Conservation (phyloP, 345 rosid species). For the Ailanthus altissimus region DNA sequence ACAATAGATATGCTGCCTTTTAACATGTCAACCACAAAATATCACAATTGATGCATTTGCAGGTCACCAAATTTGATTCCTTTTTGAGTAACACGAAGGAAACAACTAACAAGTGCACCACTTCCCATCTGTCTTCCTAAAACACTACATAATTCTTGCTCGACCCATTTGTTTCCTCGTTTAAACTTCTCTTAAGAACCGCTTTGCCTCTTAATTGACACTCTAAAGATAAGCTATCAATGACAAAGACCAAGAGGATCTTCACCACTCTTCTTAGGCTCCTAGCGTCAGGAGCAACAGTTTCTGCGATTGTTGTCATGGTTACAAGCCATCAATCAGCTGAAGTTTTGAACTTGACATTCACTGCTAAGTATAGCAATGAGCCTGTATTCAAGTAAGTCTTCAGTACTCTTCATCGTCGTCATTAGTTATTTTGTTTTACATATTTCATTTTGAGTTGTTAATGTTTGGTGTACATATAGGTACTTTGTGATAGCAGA, state of each 20-base stretch:
- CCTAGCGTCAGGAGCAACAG: constrained; percentile 41
- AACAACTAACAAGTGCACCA: constrained; percentile 28
- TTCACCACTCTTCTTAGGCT: constrained; percentile 40
- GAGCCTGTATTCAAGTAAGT: constrained; percentile 53
- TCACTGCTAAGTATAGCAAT: constrained; percentile 50
- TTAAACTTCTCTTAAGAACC: constrained; percentile 9
- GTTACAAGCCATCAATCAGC: constrained; percentile 46
- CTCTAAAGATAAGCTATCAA: background rate
- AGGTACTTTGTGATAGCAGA: constrained; percentile 57
- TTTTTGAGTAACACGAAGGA: background rate
- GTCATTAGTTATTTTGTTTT: background rate
- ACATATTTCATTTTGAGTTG: background rate
- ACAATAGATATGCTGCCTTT: background rate
- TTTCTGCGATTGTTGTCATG: constrained; percentile 47
- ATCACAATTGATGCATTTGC: background rate
- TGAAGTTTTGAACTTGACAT: constrained; percentile 52
- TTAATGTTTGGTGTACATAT: constrained; percentile 4
- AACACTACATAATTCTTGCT: background rate
- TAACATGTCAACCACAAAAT: background rate
- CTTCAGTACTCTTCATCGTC: background rate
- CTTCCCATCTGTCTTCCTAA: constrained; percentile 27
- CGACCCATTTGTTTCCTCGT: background rate
- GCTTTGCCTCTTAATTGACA: constrained; percentile 5
- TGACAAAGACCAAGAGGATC: constrained; percentile 24
- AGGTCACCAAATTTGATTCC: constrained; percentile 15